phyloP scores from a whole-genome alignment of 1,139 yeast genomes.

The Kodamaea ohmeri region DNA sequence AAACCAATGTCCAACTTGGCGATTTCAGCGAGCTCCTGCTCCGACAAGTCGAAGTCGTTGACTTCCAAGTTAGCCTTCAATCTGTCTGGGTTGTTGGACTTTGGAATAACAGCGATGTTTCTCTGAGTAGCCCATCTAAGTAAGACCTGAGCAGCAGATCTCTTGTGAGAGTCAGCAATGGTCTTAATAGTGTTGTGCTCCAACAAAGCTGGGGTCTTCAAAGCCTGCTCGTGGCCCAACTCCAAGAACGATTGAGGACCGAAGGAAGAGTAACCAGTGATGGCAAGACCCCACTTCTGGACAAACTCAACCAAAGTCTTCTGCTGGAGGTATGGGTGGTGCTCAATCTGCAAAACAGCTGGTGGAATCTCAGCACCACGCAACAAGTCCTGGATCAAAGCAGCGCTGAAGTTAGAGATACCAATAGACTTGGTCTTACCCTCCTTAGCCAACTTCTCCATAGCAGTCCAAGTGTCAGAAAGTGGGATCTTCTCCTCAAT shows the following conservation, averaged over 20 bases:
- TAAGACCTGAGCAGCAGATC: slow-evolving; percentile 60
- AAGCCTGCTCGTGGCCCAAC: slow-evolving; percentile 52
- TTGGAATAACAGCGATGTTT: slow-evolving; percentile 70
- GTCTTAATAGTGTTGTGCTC: slow-evolving; percentile 48
- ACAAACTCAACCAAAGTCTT: slow-evolving; percentile 62
- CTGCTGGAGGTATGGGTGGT: slow-evolving; percentile 89
- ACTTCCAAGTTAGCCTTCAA: slow-evolving; percentile 55
- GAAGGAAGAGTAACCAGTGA: slow-evolving; percentile 84
- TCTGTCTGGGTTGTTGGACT: slow-evolving; percentile 64
- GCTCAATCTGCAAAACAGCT: slow-evolving; percentile 83
- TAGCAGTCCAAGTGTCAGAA: slow-evolving; percentile 75
- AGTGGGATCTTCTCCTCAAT: slow-evolving; percentile 66
- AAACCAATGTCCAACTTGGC: slow-evolving; percentile 59
- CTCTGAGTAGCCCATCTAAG: slow-evolving; percentile 83
- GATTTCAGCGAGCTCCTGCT: slow-evolving; percentile 54
- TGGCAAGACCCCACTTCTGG: slow-evolving; percentile 58
- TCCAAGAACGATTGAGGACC: slow-evolving; percentile 74
- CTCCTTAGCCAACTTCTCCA: slow-evolving; percentile 55
- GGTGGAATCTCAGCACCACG: slow-evolving; percentile 74
- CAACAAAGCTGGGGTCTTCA: slow-evolving; percentile 52
- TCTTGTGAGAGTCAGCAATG: slow-evolving; percentile 55
- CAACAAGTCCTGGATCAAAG: slow-evolving; percentile 68
- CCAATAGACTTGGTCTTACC: slow-evolving; percentile 80
- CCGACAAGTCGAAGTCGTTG: slow-evolving; percentile 51
- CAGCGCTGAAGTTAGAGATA: slow-evolving; percentile 75